Evolutionary conservation across 257 asterid species (phyloP), one percentile per base, ranked within the genome.

Genomic region (Solanum corneliomulleri): DNA sequence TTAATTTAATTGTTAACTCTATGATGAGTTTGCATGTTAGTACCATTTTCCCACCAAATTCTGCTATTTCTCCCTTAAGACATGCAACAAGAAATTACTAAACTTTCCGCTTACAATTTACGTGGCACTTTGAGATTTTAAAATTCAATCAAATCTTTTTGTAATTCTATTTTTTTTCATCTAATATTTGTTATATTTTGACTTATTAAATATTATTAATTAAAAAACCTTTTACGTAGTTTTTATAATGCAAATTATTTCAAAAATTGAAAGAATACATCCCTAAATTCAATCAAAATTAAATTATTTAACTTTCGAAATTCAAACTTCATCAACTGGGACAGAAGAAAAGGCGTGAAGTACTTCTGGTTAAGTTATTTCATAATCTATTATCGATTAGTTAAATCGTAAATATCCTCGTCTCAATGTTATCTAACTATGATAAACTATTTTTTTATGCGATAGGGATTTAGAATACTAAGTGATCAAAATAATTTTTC

Each of bases 141-240:
- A 58, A 0, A 56, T 20, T 58, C 1, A 20, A 58, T 0, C 1
- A 58, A 7, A 11, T 58, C 0, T 58, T 58, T 56, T 0, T 8
- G 2, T 52, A 18, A 18, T 52, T 2, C 2, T 52, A 52, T 0
- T 2, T 7, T 18, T 49, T 18, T 18, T 1, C 1, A 1, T 37
- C 7, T 37, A 33, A 56, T 56, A 58, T 20, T 7, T 56, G 3
- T 20, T 18, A 56, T 58, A 58, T 58, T 58, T 58, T 58, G 1
- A 58, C 21, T 58, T 20, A 1, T 7, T 11, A 8, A 58, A 20
- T 58, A 58, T 20, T 58, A 2, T 58, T 58, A 58, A 3, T 58
- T 58, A 58, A 7, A 56, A 3, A 56, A 20, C 2, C 3, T 20
- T 20, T 58, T 58, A 58, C 2, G 5, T 56, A 56, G 1, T 56